These are phyloP conservation scores for Myrica gale DNA, from an alignment of 306 rosid genomes.

Conservation along the genomic window DNA sequence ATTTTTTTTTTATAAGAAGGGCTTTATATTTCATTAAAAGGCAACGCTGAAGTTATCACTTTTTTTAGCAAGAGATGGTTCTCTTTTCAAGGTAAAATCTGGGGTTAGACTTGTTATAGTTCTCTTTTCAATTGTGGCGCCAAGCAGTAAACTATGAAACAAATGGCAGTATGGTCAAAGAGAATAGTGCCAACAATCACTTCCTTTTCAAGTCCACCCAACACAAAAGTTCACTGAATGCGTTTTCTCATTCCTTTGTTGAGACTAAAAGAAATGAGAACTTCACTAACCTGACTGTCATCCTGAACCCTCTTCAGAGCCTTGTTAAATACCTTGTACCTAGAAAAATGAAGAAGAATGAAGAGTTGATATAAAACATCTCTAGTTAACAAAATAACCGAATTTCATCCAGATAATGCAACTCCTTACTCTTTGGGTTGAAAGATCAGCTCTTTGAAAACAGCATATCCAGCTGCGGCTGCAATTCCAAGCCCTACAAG, in stretches of 20 bases:
- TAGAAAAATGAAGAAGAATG: conserved; percentile 22
- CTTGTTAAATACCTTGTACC: conserved; percentile 80
- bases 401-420: conserved; percentile 5
- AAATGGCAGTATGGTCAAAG: background rate
- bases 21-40: background rate
- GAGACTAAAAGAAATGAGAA: conserved; percentile 3
- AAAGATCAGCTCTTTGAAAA: conserved; percentile 90
- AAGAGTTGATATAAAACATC: conserved; percentile 1
- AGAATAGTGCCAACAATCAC: conserved; percentile 8
- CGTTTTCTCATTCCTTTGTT: too few species aligned
- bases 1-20: too few species aligned
- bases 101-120: too few species aligned
- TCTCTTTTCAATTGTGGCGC: too few species aligned
- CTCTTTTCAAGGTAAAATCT: too few species aligned
- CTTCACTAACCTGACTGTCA: conserved; percentile 63
- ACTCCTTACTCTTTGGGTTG: conserved; percentile 84
- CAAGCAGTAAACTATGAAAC: background rate
- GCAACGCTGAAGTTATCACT: background rate
- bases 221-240: background rate
- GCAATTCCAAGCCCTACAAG: conserved; percentile 84
- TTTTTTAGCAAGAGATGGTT: too few species aligned
- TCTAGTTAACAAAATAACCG: background rate
- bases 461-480: conserved; percentile 85
- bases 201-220: conserved; percentile 16
- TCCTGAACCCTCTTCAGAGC: conserved; percentile 88